Evolutionary conservation across 1,139 yeast species (phyloP).

Genomic region (Yamadazyma kanchanaburiensis): DNA sequence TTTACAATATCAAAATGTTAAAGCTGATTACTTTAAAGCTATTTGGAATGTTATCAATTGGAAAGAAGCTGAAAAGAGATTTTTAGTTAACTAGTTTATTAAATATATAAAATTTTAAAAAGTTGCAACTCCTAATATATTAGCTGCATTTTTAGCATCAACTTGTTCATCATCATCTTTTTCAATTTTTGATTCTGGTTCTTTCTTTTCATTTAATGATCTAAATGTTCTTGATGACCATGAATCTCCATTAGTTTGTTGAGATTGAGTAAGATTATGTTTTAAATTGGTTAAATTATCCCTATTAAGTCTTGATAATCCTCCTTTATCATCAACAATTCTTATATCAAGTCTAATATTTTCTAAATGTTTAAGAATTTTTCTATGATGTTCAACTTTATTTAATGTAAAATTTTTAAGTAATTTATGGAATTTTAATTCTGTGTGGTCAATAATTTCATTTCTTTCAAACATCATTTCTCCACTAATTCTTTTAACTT

Average conservation of each 20-base stretch:
- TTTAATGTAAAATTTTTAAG: constrained; percentile 63
- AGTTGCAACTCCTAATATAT: constrained; percentile 70
- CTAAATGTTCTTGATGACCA: constrained; percentile 66
- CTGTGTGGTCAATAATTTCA: constrained; percentile 55
- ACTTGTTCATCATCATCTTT: constrained; percentile 25
- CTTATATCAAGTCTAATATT: constrained; percentile 71
- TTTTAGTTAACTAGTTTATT: constrained; percentile 12
- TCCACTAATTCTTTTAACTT: constrained; percentile 77
- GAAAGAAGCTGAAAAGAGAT: constrained; percentile 44
- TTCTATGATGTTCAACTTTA: constrained; percentile 83
- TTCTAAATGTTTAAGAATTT: constrained; percentile 73
- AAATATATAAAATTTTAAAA: constrained; percentile 32
- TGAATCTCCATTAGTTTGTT: constrained; percentile 52
- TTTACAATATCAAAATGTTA: constrained; percentile 47
- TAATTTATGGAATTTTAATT: constrained; percentile 48
- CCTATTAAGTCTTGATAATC: constrained; percentile 80
- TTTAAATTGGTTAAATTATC: constrained; percentile 51
- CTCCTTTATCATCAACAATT: constrained; percentile 74
- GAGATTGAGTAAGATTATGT: constrained; percentile 48
- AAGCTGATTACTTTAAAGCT: constrained; percentile 46
- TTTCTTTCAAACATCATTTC: constrained; percentile 78
- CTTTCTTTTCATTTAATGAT: constrained; percentile 41
- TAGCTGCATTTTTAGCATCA: constrained; percentile 83
- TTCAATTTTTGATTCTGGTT: constrained; percentile 10
- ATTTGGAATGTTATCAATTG: constrained; percentile 49